These are phyloP conservation scores for Ormosia emarginata DNA, from an alignment of 306 rosid genomes.

Conservation along the genomic window DNA sequence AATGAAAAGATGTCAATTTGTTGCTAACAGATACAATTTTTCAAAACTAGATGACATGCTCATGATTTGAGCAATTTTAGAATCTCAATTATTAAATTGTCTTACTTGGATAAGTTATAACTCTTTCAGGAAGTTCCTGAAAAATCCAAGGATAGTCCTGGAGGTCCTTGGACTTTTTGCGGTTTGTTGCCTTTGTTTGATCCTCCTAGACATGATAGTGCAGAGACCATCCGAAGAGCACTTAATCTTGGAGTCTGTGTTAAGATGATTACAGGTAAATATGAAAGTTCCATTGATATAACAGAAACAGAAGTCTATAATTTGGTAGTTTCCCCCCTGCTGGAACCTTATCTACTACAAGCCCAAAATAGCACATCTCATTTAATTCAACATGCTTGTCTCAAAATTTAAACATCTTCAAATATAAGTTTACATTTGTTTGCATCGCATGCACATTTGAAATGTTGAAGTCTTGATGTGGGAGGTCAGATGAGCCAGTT, in stretches of 20 bases:
- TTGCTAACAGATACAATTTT: neutral
- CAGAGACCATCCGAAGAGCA: slow-evolving; percentile 86
- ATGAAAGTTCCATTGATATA: slow-evolving; percentile 7
- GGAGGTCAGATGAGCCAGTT: neutral
- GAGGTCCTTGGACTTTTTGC: slow-evolving; percentile 83
- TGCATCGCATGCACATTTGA: neutral
- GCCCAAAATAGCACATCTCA: neutral
- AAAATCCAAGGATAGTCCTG: slow-evolving; percentile 65
- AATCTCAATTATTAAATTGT: neutral
- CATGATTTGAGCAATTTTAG: neutral
- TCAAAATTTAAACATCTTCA: neutral
- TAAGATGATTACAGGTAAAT: slow-evolving; percentile 88
- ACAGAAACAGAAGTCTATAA: neutral
- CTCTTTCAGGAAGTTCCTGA: slow-evolving; percentile 69
- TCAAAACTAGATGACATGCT: slow-evolving; percentile 6
- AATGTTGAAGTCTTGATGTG: neutral
- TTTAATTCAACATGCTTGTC: neutral
- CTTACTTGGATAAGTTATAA: slow-evolving; percentile 12
- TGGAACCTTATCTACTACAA: neutral
- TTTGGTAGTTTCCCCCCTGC: neutral
- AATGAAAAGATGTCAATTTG: neutral
- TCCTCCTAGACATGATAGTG: slow-evolving; percentile 92
- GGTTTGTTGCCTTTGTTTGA: slow-evolving; percentile 89
- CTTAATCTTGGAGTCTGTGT: slow-evolving; percentile 85
- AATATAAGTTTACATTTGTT: neutral